Conservation (phyloP, 257 asterid genomes). For the Anisodus tanguticus region DNA sequence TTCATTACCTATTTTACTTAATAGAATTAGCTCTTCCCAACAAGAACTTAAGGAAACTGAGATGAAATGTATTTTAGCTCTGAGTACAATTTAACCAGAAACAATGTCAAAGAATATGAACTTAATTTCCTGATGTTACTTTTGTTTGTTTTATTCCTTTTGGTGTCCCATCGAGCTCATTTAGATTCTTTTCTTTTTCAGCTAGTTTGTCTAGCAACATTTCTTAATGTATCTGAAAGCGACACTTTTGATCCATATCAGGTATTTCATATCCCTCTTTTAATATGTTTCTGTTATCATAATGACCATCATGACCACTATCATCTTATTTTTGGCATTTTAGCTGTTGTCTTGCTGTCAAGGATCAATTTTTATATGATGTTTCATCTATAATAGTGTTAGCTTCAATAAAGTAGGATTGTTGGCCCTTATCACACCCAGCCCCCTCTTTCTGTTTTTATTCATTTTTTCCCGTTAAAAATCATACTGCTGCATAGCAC, state of each 20-base stretch:
- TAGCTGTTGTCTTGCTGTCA: not conserved
- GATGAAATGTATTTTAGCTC: not conserved
- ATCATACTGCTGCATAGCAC: not conserved
- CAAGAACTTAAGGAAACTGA: not conserved
- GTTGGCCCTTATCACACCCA: not conserved
- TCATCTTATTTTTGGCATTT: not conserved
- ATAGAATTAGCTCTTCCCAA: not conserved
- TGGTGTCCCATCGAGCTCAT: not conserved
- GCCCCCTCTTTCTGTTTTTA: not conserved
- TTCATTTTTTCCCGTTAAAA: not conserved
- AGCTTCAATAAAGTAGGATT: not conserved
- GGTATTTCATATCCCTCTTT: conserved; percentile 45
- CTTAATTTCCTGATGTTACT: not conserved
- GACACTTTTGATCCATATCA: conserved; percentile 94
- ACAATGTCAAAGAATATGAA: not conserved
- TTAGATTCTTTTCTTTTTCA: conserved; percentile 41
- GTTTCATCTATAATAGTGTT: not conserved
- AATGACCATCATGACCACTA: not conserved
- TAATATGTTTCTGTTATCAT: conserved; percentile 22
- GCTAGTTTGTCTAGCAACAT: conserved; percentile 98
- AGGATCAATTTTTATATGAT: not conserved
- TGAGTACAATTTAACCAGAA: conserved; percentile 4
- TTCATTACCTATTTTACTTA: not conserved
- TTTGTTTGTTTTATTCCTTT: not conserved
- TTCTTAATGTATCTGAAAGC: conserved; percentile 90